Conservation (phyloP, 345 rosid genomes). For the Salix brachista region DNA sequence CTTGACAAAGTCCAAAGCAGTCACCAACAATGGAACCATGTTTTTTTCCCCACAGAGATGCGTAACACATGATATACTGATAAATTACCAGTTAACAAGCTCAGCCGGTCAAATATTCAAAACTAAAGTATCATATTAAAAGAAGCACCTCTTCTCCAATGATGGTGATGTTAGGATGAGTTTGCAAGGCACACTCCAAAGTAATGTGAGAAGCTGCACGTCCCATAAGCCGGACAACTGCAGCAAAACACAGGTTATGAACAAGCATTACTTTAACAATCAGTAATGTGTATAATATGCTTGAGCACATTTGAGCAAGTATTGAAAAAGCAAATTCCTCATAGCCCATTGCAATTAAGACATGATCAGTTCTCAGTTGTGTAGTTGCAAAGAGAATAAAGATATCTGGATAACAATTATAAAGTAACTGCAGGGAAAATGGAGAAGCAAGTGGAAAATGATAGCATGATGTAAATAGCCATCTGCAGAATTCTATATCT, state of each 20-base stretch:
- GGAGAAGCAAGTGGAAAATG: neutral
- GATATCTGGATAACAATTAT: neutral
- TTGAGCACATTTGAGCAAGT: neutral
- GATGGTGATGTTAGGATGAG: constrained; percentile 89
- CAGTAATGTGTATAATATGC: neutral
- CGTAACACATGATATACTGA: neutral
- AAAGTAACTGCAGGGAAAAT: neutral
- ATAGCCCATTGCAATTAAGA: neutral
- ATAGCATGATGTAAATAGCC: neutral
- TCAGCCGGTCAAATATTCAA: neutral
- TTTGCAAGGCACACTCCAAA: constrained; percentile 93
- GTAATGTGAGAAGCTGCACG: constrained; percentile 99
- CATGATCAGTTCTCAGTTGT: neutral
- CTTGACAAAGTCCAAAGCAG: neutral
- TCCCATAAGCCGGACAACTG: constrained; percentile 99
- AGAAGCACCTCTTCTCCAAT: constrained; percentile 88
- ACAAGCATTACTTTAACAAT: neutral
- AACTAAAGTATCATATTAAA: neutral
- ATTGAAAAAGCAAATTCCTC: neutral
- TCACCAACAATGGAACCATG: neutral
- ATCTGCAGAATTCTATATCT: neutral
- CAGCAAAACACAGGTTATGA: constrained; percentile 9
- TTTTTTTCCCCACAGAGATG: neutral
- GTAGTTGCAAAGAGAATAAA: neutral
- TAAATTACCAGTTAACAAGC: neutral